phyloP scores from a whole-genome alignment of 495 filamentous ascomycete genomes.

The Xylaria castorea region DNA sequence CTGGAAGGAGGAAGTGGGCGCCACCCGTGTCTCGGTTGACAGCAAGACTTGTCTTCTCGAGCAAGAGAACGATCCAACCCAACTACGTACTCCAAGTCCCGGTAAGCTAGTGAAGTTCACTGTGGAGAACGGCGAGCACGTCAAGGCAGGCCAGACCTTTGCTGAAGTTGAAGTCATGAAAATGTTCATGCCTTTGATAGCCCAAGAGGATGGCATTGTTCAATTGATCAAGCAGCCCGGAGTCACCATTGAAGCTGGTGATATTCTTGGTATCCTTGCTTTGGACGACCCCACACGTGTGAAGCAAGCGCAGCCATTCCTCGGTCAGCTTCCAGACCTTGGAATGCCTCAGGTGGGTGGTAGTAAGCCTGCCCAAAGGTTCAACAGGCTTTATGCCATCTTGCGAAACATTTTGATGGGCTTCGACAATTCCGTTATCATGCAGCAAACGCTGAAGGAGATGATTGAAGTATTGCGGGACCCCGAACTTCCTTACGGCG shows the following conservation, averaged over 20 bases:
- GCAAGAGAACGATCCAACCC: slow-evolving; percentile 98
- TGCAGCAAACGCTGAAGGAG: slow-evolving; percentile 86
- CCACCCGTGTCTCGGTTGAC: slow-evolving; percentile 94
- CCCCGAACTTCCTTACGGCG: slow-evolving; percentile 90
- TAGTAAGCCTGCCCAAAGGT: slow-evolving; percentile 90
- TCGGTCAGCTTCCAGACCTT: slow-evolving; percentile 86
- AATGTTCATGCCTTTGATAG: slow-evolving; percentile 99
- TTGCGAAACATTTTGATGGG: slow-evolving; percentile 90
- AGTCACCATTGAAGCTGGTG: slow-evolving; percentile 95
- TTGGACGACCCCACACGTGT: slow-evolving; percentile 96
- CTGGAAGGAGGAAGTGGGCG: slow-evolving; percentile 98
- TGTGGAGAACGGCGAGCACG: slow-evolving; percentile 94
- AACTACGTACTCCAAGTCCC: slow-evolving; percentile 91
- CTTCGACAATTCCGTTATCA: slow-evolving; percentile 97
- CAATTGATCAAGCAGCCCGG: slow-evolving; percentile 99
- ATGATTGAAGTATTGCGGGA: slow-evolving; percentile 88
- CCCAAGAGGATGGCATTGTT: slow-evolving; percentile 96
- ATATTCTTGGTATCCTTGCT: slow-evolving; percentile 97
- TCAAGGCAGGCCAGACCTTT: slow-evolving; percentile 90
- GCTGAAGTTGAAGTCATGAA: slow-evolving; percentile 99
- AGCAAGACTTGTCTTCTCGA: slow-evolving; percentile 97
- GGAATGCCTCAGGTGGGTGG: slow-evolving; percentile 86
- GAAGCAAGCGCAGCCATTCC: slow-evolving; percentile 96
- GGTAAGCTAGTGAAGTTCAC: slow-evolving; percentile 99
- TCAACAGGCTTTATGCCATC: slow-evolving; percentile 75